Percentiles rank a stretch among this genome's conserved stretches.
Evolutionary conservation across 1,284 basidiomycete species (phyloP).

Genomic region (Leucoagaricus sp.): DNA sequence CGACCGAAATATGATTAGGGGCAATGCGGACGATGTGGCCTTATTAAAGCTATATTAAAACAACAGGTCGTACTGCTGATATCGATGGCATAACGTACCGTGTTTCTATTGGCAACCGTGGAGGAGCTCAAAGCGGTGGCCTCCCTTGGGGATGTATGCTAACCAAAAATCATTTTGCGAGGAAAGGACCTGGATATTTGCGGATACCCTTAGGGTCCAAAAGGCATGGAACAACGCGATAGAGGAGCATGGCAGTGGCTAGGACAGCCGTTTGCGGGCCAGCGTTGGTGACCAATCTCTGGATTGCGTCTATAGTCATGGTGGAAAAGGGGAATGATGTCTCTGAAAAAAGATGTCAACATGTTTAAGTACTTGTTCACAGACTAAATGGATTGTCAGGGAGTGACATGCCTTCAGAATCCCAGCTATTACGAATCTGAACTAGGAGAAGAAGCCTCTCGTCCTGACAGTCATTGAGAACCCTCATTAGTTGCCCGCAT

Average conservation of each 20-base stretch:
- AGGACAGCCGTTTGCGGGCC: not conserved
- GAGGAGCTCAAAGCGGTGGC: conserved; percentile 77
- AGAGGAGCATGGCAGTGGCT: conserved; percentile 35
- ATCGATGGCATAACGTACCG: conserved; percentile 45
- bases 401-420: not conserved
- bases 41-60: conserved; percentile 25
- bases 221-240: conserved; percentile 60
- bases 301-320: conserved; percentile 9
- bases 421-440: not conserved
- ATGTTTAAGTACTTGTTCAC: conserved; percentile 6
- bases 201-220: conserved; percentile 61
- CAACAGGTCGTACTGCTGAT: not conserved
- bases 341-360: not conserved
- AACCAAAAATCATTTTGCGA: conserved; percentile 83
- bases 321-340: not conserved
- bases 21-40: conserved; percentile 84
- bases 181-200: conserved; percentile 70
- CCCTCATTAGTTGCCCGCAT: not conserved
- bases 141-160: conserved; percentile 60
- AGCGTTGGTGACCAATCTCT: not conserved
- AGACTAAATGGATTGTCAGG: not conserved
- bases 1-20: conserved; percentile 85
- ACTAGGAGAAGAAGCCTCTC: not conserved
- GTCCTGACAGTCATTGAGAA: not conserved
- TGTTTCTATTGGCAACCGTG: conserved; percentile 78